Evolutionary conservation across 1,284 basidiomycete genomes (phyloP).

Genomic region (Irpex sp.): DNA sequence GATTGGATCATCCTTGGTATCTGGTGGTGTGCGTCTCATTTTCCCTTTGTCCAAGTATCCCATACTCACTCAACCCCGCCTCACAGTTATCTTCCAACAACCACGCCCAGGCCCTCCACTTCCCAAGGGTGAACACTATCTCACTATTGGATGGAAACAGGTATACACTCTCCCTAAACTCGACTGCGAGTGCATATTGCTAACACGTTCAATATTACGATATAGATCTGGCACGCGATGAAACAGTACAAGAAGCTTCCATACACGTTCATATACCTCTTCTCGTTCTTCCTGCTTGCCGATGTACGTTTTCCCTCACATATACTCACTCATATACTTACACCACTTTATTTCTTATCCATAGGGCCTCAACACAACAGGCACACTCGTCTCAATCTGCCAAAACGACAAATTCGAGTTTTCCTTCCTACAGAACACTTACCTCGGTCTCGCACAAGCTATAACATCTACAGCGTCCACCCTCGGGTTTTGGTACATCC

Average conservation of each 20-base stretch:
- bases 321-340: not conserved
- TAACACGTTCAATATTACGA: not conserved
- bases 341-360: conserved; percentile 1
- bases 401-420: conserved; percentile 77
- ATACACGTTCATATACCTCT: conserved; percentile 73
- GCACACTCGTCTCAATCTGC: conserved; percentile 70
- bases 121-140: conserved; percentile 66
- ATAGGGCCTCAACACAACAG: conserved; percentile 76
- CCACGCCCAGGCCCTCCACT: conserved; percentile 70
- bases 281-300: conserved; percentile 75
- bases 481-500: conserved; percentile 78
- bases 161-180: conserved; percentile 23
- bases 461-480: conserved; percentile 70
- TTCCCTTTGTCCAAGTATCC: not conserved
- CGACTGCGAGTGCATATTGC: too few species aligned
- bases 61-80: conserved; percentile 2
- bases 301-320: conserved; percentile 42
- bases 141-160: conserved; percentile 82
- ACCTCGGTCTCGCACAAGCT: conserved; percentile 71
- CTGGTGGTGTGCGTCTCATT: conserved; percentile 68
- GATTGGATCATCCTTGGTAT: conserved; percentile 71
- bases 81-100: conserved; percentile 69
- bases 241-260: conserved; percentile 72
- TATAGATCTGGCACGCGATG: conserved; percentile 59
- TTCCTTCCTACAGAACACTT: conserved; percentile 74